These are phyloP conservation scores for Calocybe gangraenosa DNA, from an alignment of 768 basidiomycete genomes.

Conservation along the genomic window DNA sequence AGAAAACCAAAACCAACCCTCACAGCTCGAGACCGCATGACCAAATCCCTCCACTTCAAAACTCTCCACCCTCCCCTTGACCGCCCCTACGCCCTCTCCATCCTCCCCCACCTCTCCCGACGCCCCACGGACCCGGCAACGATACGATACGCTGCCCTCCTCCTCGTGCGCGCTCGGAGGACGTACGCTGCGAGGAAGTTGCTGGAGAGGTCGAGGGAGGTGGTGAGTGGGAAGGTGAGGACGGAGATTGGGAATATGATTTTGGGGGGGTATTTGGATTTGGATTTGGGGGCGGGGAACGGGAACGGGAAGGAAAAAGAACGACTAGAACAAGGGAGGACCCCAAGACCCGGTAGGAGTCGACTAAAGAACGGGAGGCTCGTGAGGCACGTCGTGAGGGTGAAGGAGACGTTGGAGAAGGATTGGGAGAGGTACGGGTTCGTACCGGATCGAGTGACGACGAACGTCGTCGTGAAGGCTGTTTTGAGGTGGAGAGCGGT, in stretches of 20 bases:
- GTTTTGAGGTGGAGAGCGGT: constrained; percentile 52
- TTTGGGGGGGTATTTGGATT: constrained; percentile 38
- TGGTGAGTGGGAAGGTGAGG: constrained; percentile 14
- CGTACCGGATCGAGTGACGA: constrained; percentile 61
- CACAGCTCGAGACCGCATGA: no score
- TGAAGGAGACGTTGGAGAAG: constrained; percentile 38
- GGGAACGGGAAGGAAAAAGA: no score
- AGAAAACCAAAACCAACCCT: no score
- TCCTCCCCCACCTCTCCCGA: constrained; percentile 21
- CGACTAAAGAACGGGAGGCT: constrained; percentile 39
- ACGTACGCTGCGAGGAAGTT: constrained; percentile 40
- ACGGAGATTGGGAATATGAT: constrained; percentile 56
- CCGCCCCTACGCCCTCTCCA: constrained; percentile 17
- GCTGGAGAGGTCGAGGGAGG: constrained; percentile 5
- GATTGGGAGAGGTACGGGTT: constrained; percentile 29
- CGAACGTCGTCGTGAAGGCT: constrained; percentile 64
- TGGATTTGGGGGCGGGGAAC: constrained; percentile 12
- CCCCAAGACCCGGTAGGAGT: no score
- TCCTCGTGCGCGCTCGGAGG: constrained; percentile 39
- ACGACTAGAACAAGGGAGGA: no score
- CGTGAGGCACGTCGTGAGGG: constrained; percentile 37
- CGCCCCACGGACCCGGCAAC: constrained; percentile 17
- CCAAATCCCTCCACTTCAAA: no score
- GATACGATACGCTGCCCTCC: constrained; percentile 29
- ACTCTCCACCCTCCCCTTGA: no score